Conservation (phyloP, 768 basidiomycete species). For the Russula earlei region DNA sequence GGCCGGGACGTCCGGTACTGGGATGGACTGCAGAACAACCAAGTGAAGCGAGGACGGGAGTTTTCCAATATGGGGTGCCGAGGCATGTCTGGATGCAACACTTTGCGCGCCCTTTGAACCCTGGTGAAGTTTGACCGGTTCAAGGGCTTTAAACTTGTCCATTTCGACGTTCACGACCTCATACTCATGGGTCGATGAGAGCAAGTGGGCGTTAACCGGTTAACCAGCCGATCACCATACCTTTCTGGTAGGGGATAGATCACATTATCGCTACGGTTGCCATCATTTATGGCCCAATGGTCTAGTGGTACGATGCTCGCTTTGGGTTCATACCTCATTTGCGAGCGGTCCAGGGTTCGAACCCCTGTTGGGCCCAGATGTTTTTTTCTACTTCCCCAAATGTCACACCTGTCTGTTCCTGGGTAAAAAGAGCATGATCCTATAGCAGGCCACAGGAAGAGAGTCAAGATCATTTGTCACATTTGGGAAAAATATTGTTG, state of each 20-base stretch:
- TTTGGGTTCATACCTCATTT: constrained; percentile 31
- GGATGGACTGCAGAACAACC: constrained; percentile 60
- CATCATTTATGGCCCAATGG: constrained; percentile 29
- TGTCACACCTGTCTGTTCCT: too few relatives aligned
- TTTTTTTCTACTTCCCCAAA: neutral
- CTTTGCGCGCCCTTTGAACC: constrained; percentile 16
- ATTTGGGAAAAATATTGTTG: too few relatives aligned
- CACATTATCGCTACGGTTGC: neutral
- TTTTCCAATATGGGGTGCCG: constrained; percentile 49
- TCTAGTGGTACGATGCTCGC: constrained; percentile 46
- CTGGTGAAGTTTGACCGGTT: constrained; percentile 41
- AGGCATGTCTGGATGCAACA: neutral
- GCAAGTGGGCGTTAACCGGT: neutral
- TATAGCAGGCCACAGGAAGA: too few relatives aligned
- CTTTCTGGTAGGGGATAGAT: constrained; percentile 1
- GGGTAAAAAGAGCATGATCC: too few relatives aligned
- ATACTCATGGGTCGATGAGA: neutral
- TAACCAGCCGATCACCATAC: neutral
- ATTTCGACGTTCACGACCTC: constrained; percentile 33
- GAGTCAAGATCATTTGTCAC: too few relatives aligned
- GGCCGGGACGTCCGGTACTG: constrained; percentile 71
- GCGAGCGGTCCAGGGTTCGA: constrained; percentile 45
- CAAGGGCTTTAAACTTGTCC: constrained; percentile 84
- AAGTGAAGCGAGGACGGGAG: constrained; percentile 74
- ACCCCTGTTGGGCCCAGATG: constrained; percentile 35